Conservation (phyloP, 2,329 filamentous ascomycete species). For the Diplodia scrobiculata region DNA sequence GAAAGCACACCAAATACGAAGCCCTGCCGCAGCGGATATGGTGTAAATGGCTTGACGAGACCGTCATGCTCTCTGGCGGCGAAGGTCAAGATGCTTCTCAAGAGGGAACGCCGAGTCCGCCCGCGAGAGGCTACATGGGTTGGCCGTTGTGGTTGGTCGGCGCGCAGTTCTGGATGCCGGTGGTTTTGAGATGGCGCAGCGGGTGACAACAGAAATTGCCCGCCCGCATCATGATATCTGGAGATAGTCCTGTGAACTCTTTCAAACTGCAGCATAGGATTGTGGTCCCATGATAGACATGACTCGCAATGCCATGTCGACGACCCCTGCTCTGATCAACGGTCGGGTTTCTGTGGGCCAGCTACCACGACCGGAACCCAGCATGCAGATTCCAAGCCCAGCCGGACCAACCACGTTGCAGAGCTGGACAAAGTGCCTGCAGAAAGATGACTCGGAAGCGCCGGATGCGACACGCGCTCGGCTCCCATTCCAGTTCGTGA, state of each 20-base stretch:
- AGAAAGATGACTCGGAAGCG: background rate
- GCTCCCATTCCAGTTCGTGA: background rate
- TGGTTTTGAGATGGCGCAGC: background rate
- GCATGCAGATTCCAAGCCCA: background rate
- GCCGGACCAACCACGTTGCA: constrained; percentile 6
- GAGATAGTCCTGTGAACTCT: too few species aligned
- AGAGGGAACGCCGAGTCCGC: too few species aligned
- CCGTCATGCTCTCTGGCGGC: background rate
- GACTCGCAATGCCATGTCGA: too few species aligned
- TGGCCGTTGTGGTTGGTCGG: background rate
- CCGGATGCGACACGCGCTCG: background rate
- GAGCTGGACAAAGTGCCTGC: too few species aligned
- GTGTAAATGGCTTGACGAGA: too few species aligned
- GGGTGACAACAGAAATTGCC: too few species aligned
- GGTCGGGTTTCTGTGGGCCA: constrained; percentile 10
- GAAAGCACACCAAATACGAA: too few species aligned
- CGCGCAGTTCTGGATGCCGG: background rate
- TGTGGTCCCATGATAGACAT: too few species aligned
- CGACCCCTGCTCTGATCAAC: background rate
- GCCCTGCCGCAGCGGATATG: too few species aligned
- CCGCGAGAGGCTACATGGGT: background rate
- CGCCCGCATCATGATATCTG: too few species aligned
- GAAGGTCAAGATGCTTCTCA: background rate
- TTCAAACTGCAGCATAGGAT: too few species aligned
- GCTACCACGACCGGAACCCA: background rate